A percentile compares a stretch with the other conserved stretches of the same genome.
Conservation (phyloP, 352 stramenopile species). For the Globisporangium viniferum region DNA sequence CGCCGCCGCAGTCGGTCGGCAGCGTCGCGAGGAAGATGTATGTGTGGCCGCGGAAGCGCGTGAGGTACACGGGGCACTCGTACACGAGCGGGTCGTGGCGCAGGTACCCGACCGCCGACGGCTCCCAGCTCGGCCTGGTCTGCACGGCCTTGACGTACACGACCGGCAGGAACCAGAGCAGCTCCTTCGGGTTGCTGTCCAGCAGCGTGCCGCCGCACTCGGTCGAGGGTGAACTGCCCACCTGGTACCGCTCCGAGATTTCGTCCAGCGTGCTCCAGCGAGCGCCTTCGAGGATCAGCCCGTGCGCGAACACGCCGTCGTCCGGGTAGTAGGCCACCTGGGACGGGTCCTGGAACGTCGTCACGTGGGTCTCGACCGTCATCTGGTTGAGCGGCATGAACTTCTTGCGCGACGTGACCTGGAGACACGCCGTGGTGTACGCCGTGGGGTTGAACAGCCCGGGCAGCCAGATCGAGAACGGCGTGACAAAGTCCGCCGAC, state of each 20-base stretch:
- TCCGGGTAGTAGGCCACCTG: slow-evolving; percentile 80
- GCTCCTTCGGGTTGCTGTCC: slow-evolving; percentile 95
- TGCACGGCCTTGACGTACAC: slow-evolving; percentile 96
- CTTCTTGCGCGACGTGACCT: slow-evolving; percentile 92
- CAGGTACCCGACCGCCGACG: slow-evolving; percentile 94
- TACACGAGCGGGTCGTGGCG: slow-evolving; percentile 91
- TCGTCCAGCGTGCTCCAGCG: slow-evolving; percentile 90
- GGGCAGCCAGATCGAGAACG: slow-evolving; percentile 93
- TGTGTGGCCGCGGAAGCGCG: slow-evolving; percentile 94
- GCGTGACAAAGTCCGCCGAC: slow-evolving; percentile 90
- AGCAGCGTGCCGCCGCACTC: slow-evolving; percentile 87
- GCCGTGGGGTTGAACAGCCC: slow-evolving; percentile 95
- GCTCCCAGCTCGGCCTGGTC: slow-evolving; percentile 92
- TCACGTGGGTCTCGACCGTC: slow-evolving; percentile 95
- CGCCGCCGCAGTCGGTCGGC: slow-evolving; percentile 85
- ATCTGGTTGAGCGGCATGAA: slow-evolving; percentile 94
- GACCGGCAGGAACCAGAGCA: slow-evolving; percentile 91
- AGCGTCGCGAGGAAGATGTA: slow-evolving; percentile 97
- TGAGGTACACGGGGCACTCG: slow-evolving; percentile 97
- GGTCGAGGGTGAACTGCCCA: slow-evolving; percentile 78
- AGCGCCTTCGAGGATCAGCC: slow-evolving; percentile 95
- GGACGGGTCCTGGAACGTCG: slow-evolving; percentile 88
- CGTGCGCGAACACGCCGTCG: slow-evolving; percentile 94
- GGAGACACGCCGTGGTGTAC: slow-evolving; percentile 95
- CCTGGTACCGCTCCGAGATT: slow-evolving; percentile 85